A percentile compares a stretch with the other conserved stretches of the same genome.
phyloP scores from a whole-genome alignment of 2,329 filamentous ascomycete species.

The Berkeleyomyces rouxiae region DNA sequence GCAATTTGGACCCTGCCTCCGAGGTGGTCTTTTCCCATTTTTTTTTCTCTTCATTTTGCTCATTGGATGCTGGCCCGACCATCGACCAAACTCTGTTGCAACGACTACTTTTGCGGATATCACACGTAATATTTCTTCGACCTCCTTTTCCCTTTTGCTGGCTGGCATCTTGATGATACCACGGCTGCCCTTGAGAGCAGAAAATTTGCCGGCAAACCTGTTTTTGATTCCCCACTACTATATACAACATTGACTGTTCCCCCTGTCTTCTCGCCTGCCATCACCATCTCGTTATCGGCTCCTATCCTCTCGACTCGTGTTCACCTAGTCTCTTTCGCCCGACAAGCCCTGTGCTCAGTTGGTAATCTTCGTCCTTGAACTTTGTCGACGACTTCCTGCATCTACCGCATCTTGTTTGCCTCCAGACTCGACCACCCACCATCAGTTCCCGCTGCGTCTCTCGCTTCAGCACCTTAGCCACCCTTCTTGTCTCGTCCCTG shows the following conservation, averaged over 20 bases:
- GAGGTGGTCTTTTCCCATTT: neutral
- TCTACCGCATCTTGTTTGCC: neutral
- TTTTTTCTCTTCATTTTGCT: slow-evolving; percentile 1
- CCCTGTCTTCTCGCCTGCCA: neutral
- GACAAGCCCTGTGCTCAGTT: no score
- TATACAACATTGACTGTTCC: neutral
- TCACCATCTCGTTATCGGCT: neutral
- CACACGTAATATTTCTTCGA: neutral
- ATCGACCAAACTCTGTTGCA: neutral
- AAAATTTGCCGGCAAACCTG: neutral
- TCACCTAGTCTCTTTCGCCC: no score
- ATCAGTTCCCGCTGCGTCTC: neutral
- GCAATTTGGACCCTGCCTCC: neutral
- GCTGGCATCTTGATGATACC: neutral
- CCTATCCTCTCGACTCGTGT: neutral
- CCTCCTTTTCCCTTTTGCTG: slow-evolving; percentile 1
- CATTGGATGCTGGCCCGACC: neutral
- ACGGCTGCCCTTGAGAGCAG: neutral
- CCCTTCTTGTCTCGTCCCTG: neutral
- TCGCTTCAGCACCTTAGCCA: neutral
- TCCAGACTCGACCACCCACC: neutral
- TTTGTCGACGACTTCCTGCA: no score
- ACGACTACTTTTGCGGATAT: slow-evolving; percentile 9
- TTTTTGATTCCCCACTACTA: neutral
- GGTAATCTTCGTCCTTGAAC: no score